Conservation (phyloP, 371 early-diverging fungal species). For the Batkoa obscura region DNA sequence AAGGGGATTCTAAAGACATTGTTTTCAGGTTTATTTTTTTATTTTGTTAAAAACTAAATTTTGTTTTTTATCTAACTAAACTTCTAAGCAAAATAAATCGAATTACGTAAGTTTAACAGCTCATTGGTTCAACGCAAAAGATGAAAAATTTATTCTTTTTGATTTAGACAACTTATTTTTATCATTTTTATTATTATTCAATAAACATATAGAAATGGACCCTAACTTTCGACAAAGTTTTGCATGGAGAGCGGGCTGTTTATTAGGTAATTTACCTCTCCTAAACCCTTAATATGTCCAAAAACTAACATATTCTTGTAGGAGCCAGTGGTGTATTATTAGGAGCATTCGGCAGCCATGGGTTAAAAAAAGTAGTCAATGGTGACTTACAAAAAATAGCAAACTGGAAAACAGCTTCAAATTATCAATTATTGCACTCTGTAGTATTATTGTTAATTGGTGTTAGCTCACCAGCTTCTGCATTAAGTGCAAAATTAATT, state of each 20-base stretch:
- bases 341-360: slow-evolving; percentile 62
- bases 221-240: not conserved
- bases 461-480: slow-evolving; percentile 14
- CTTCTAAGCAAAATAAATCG: no score
- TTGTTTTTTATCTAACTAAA: no score
- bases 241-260: not conserved
- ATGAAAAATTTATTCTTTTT: no score
- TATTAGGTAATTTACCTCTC: not conserved
- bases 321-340: slow-evolving; percentile 46
- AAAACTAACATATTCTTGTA: slow-evolving; percentile 6
- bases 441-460: slow-evolving; percentile 26
- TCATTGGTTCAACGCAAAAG: no score
- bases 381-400: slow-evolving; percentile 27
- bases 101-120: no score
- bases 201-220: not conserved
- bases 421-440: slow-evolving; percentile 48
- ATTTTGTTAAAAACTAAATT: no score
- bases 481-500: slow-evolving; percentile 24
- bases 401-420: slow-evolving; percentile 41
- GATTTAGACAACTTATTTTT: not conserved
- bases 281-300: not conserved
- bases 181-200: not conserved
- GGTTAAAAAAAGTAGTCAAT: slow-evolving; percentile 37
- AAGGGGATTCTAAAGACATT: no score
- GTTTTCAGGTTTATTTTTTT: no score